Conservation (phyloP, 1,139 yeast species). For the Meyerozyma carpophila region DNA sequence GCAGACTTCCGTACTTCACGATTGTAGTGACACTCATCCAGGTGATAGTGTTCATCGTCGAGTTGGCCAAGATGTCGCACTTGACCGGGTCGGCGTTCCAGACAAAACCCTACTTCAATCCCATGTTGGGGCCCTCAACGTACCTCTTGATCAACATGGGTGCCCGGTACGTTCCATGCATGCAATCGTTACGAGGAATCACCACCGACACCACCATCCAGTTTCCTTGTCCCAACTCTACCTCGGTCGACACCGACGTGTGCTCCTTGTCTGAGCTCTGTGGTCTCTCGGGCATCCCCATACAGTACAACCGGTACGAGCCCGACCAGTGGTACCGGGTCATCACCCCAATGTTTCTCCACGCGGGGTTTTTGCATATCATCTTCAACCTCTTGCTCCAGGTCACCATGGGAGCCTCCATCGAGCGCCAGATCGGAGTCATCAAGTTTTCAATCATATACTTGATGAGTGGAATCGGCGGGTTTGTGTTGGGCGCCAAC, state of each 20-base stretch:
- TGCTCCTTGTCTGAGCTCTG: slow-evolving; percentile 58
- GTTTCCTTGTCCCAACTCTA: slow-evolving; percentile 73
- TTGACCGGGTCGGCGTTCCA: slow-evolving; percentile 67
- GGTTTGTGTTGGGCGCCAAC: slow-evolving; percentile 67
- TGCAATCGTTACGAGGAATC: slow-evolving; percentile 48
- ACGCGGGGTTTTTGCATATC: slow-evolving; percentile 71
- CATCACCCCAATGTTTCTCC: slow-evolving; percentile 67
- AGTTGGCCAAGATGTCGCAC: slow-evolving; percentile 51
- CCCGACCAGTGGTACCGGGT: slow-evolving; percentile 72
- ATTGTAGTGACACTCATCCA: slow-evolving; percentile 47
- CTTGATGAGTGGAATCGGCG: slow-evolving; percentile 59
- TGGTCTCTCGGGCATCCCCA: slow-evolving; percentile 49
- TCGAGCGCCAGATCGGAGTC: slow-evolving; percentile 58
- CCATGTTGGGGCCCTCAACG: slow-evolving; percentile 78
- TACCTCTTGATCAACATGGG: slow-evolving; percentile 66
- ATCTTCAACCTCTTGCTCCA: slow-evolving; percentile 61
- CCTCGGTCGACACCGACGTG: slow-evolving; percentile 47
- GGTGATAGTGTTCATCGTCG: slow-evolving; percentile 61
- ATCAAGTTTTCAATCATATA: slow-evolving; percentile 54
- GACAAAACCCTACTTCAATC: slow-evolving; percentile 68
- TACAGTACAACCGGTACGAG: slow-evolving; percentile 20
- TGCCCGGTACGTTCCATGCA: slow-evolving; percentile 68
- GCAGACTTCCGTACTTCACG: slow-evolving; percentile 45
- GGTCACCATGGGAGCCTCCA: slow-evolving; percentile 53
- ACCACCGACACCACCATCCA: slow-evolving; percentile 43